Evolutionary conservation across 192 early-diverging fungal species (phyloP), one percentile per base, ranked within the genome.

Genomic region (Phycomyces nitens): DNA sequence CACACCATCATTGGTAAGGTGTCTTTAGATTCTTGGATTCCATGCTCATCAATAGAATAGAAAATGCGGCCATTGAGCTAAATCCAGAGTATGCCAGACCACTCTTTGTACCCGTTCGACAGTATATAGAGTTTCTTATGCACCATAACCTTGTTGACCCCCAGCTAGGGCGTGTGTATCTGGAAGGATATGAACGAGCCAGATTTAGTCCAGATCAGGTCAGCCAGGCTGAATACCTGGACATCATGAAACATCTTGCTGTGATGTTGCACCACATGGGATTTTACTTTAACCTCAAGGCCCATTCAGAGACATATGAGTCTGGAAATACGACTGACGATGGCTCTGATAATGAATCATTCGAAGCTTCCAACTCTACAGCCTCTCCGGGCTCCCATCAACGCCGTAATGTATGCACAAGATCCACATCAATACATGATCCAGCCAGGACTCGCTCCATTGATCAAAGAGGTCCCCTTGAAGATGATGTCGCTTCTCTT

Each of bases 141-240:
- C 77, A 82, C 38, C 67, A 77, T 24, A 71, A 60, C 9, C 58
- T 76, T 18, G 65, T 85, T 14, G 72, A 77, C 42, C 53, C 60
- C n/a, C 65, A 71, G 21, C 66, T 83, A 27, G 83, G 75, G 20
- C 47, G 74, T 59, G 70, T 79, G 7, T 85, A 85, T 57, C 55
- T 85, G 11, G 72, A 82, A 56, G 79, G 79, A 1, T 85, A 85
- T 58, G 83, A 85, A 60, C 71, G 61, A n/a, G 79, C 80, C 8
- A 70, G 83, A 9, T 85, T 85, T 29, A 77, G 81, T 38, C 62
- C 68, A 0, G 27, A 71, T 2, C 65, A 55, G n/a, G 49, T 71
- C 0, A 75, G 61, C 16, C 72, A 83, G 54, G 73, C 73, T 15
- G 73, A 83, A 18, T 83, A 83, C 29, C 69, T 78, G 38, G 76